phyloP scores from a whole-genome alignment of 164 flowering plant genomes.

The Umbilicus rupestris region DNA sequence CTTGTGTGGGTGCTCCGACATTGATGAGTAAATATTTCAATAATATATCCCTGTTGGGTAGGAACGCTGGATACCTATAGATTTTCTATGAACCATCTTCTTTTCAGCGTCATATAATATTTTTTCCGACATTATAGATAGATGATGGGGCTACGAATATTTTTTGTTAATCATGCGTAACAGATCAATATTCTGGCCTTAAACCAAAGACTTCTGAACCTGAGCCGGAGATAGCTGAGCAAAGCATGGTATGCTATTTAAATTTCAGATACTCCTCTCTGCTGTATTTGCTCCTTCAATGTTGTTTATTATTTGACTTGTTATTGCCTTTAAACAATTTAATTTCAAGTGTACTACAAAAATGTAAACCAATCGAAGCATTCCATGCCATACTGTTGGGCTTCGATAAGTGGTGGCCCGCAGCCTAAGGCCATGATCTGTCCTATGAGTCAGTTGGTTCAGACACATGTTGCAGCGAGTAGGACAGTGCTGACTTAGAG shows the following conservation, averaged over 20 bases:
- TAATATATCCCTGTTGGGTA: not conserved
- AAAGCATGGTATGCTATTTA: slow-evolving; percentile 24
- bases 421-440: not conserved
- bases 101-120: not conserved
- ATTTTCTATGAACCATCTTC: not conserved
- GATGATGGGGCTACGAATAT: not conserved
- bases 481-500: not conserved
- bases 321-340: not conserved
- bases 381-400: not conserved
- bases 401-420: not conserved
- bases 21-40: not conserved
- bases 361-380: not conserved
- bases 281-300: no score
- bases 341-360: no score
- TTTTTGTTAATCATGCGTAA: slow-evolving; percentile 12
- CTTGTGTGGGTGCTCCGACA: not conserved
- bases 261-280: not conserved
- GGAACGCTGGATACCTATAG: no score
- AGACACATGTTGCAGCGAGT: not conserved
- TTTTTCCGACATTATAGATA: not conserved
- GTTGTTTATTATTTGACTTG: not conserved
- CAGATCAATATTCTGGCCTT: slow-evolving; percentile 17
- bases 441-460: not conserved
- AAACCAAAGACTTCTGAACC: slow-evolving; percentile 16
- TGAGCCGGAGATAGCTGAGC: slow-evolving; percentile 11